Conservation (phyloP, 202 grass and related monocot genomes). For the Brachypodium distachyon region DNA sequence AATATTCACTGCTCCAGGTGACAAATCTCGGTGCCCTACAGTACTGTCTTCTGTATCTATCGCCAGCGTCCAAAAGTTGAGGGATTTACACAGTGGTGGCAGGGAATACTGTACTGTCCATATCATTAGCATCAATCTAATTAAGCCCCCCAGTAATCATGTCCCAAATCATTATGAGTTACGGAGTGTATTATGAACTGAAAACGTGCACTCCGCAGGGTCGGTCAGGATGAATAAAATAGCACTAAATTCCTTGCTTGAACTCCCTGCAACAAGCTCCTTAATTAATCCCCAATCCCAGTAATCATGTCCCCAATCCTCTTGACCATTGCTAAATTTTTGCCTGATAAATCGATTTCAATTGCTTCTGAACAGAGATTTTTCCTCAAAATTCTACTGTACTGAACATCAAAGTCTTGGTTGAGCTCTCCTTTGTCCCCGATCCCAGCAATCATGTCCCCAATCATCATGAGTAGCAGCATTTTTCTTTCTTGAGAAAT, state of each 20-base stretch:
- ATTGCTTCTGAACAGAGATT: background rate
- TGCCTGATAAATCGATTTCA: background rate
- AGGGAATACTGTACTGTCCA: too few species aligned
- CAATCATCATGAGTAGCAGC: background rate
- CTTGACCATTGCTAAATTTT: background rate
- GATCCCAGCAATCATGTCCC: slow-evolving; percentile 5
- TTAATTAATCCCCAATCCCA: too few species aligned
- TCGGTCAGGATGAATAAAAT: too few species aligned
- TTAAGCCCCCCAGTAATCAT: background rate
- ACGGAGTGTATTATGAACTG: too few species aligned
- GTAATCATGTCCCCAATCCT: too few species aligned
- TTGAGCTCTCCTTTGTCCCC: too few species aligned
- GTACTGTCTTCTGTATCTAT: background rate
- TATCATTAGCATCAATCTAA: slow-evolving; percentile 3
- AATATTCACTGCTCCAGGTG: slow-evolving; percentile 16
- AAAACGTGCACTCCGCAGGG: too few species aligned
- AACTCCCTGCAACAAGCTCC: too few species aligned
- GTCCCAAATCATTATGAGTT: too few species aligned
- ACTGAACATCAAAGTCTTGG: too few species aligned
- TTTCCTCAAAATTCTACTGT: background rate
- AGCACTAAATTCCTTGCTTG: too few species aligned
- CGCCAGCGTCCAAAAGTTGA: background rate
- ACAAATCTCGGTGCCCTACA: background rate
- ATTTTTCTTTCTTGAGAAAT: background rate
- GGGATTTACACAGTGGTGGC: too few species aligned